These are phyloP conservation scores for Wallacemonas sp. DNA, from an alignment of 208 protist species.

Conservation along the genomic window DNA sequence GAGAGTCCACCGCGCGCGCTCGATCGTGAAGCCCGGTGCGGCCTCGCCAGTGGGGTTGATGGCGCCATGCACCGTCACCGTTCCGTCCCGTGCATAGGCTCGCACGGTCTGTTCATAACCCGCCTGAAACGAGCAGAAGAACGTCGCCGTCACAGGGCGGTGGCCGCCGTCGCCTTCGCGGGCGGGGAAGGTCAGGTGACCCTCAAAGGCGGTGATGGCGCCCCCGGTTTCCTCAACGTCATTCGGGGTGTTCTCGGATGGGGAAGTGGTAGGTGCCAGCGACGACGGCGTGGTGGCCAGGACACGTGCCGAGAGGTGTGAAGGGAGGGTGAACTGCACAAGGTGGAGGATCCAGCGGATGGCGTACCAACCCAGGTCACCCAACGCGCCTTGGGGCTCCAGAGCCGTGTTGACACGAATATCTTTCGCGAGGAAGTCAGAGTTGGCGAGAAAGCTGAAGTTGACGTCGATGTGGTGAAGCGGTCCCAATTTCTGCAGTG, in stretches of 20 bases:
- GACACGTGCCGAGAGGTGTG: conserved; percentile 22
- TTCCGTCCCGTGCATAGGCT: conserved; percentile 41
- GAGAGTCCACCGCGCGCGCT: conserved; percentile 6
- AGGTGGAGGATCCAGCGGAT: conserved; percentile 42
- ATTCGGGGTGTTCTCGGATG: not conserved
- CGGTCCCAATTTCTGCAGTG: conserved; percentile 15
- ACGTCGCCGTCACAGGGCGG: conserved; percentile 36
- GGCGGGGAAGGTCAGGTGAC: conserved; percentile 22
- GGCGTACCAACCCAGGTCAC: conserved; percentile 50
- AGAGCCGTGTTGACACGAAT: conserved; percentile 28
- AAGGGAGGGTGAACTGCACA: conserved; percentile 26
- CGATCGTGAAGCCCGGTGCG: conserved; percentile 27
- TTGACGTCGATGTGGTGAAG: conserved; percentile 32
- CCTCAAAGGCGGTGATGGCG: conserved; percentile 40
- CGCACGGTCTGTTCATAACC: conserved; percentile 57
- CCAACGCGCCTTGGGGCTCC: conserved; percentile 36
- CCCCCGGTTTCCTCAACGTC: not conserved
- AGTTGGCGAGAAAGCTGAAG: conserved; percentile 23
- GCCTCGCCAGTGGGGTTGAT: conserved; percentile 59
- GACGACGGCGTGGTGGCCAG: conserved; percentile 4
- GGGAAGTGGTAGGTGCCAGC: not conserved
- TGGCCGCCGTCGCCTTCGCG: not conserved
- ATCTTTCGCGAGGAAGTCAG: conserved; percentile 23
- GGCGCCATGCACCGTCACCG: conserved; percentile 49
- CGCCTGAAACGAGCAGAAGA: conserved; percentile 60